Evolutionary conservation across 106 monocot genomes (phyloP), one percentile per base, ranked within the genome.

Genomic region (Agapanthus africanus): DNA sequence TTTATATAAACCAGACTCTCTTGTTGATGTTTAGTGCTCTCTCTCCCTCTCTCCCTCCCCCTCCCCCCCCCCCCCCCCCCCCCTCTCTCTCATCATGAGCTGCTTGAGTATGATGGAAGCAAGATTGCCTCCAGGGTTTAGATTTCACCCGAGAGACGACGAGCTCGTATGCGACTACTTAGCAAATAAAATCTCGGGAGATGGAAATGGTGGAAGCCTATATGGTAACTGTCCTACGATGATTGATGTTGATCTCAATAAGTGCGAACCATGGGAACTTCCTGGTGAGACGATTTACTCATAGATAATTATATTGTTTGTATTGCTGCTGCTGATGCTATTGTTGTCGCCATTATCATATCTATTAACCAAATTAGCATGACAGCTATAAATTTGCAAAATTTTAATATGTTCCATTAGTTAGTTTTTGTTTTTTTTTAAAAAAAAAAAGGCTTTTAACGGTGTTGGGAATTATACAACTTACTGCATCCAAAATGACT

Each of bases 101-200:
- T 84, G 37, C 54, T 50, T 92, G 69, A 85, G 88, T 67, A 92
- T 85, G 85, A 70, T 83, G 79, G 92, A 92, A 76, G 72, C 78
- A 6, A 78, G 71, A 31, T 18, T 92, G 78, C 92, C 92, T 65
- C 78, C 92, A 11, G 92, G 92, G 25, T 92, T 92, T 72, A 72
- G 92, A 25, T 92, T 92, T 70, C 88, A 92, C 70, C 92, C 92
- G 0, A 78, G 83, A 38, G 92, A 92, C 34, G 92, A 88, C 11
- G 92, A 92, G 74, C 83, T 93, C 33, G 76, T 88, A 7, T 69
- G 71, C 31, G 88, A 93, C 57, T 93, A 93, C 69, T 76, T 93
- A 22, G 76, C 70, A 1, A 73, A 57, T 37, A 88, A 78, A 37
- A 31, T 79, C 38, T 9, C 47, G 1, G 77, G 79, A 1, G 72